phyloP scores from a whole-genome alignment of 371 early-diverging fungal genomes.

The Gilbertella persicaria region DNA sequence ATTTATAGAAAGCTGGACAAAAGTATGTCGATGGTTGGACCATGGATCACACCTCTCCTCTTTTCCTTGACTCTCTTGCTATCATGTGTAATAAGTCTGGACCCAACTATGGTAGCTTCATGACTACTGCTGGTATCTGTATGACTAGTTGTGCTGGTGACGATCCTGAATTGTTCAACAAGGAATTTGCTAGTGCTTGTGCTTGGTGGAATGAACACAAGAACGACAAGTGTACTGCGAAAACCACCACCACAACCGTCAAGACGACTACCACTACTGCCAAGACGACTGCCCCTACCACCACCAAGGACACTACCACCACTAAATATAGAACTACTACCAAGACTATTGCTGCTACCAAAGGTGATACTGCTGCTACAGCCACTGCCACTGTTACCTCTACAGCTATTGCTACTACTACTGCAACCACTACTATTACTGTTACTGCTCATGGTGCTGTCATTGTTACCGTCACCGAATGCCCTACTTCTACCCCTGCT shows the following conservation, averaged over 20 bases:
- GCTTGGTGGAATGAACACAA: constrained; percentile 26
- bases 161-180: constrained; percentile 23
- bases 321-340: too few species aligned
- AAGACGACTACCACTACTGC: constrained; percentile 1
- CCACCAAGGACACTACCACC: too few species aligned
- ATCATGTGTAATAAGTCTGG: constrained; percentile 31
- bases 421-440: constrained; percentile 1
- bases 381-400: neutral
- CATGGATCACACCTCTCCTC: constrained; percentile 32
- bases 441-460: constrained; percentile 1
- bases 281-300: constrained; percentile 6
- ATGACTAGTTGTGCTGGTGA: constrained; percentile 28
- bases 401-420: neutral
- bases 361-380: neutral
- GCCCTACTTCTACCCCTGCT: constrained; percentile 3
- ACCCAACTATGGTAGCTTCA: constrained; percentile 31
- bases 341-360: neutral
- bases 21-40: constrained; percentile 24
- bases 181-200: constrained; percentile 26
- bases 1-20: constrained; percentile 19
- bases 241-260: constrained; percentile 5
- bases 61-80: constrained; percentile 33
- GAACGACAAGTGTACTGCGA: constrained; percentile 16
- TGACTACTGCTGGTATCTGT: constrained; percentile 44
- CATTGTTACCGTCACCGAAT: constrained; percentile 6